phyloP scores from a whole-genome alignment of 164 flowering plant genomes.

The Tinospora cordifolia region DNA sequence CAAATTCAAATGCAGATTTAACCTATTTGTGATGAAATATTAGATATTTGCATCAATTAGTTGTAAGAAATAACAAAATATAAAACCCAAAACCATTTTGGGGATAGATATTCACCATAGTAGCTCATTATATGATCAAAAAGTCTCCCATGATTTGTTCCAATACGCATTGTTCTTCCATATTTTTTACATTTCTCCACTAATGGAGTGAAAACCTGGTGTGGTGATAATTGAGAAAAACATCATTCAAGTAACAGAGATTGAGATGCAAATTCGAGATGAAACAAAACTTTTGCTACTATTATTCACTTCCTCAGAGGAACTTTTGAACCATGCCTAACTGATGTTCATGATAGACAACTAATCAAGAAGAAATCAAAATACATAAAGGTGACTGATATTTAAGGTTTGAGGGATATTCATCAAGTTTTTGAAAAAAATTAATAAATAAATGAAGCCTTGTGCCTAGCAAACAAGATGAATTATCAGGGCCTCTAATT shows the following conservation, averaged over 20 bases:
- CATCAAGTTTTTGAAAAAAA: not conserved
- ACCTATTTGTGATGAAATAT: constrained; percentile 41
- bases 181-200: constrained; percentile 96
- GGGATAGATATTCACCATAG: constrained; percentile 47
- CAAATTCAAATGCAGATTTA: constrained; percentile 98
- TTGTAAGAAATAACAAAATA: not conserved
- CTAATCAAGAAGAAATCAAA: too few species aligned
- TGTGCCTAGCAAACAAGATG: too few species aligned
- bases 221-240: not conserved
- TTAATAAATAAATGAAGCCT: too few species aligned
- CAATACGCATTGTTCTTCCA: constrained; percentile 97
- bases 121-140: constrained; percentile 99
- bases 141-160: constrained; percentile 97
- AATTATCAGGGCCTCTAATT: too few species aligned
- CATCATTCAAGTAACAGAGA: not conserved
- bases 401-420: not conserved
- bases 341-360: not conserved
- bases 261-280: not conserved
- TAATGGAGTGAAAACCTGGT: constrained; percentile 81
- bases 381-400: too few species aligned
- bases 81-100: not conserved
- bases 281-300: not conserved
- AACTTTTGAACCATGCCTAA: not conserved
- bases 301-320: not conserved
- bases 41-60: not conserved